Evolutionary conservation across 768 basidiomycete genomes (phyloP).

Genomic region (Leucosporidium yakuticum): DNA sequence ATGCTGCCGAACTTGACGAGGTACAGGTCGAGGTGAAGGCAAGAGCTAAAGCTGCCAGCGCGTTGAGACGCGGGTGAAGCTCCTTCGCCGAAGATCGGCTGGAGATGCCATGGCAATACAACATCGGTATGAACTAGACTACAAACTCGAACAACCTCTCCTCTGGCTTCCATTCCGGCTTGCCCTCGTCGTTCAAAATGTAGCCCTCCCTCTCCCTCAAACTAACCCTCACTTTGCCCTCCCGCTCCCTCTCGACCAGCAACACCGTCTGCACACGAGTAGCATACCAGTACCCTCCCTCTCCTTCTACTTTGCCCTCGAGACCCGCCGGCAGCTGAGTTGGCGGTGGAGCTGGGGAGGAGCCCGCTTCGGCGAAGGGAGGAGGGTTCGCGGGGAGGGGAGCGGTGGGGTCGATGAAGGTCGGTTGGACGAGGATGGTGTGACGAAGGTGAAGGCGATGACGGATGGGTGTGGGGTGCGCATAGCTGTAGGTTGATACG

Average conservation of each 20-base stretch:
- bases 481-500: neutral
- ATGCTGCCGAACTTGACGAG: no score
- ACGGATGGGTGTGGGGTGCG: constrained; percentile 1
- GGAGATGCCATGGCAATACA: no score
- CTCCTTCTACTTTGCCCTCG: neutral
- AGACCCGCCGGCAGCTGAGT: neutral
- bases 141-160: constrained; percentile 9
- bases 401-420: constrained; percentile 13
- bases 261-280: constrained; percentile 36
- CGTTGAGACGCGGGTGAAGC: no score
- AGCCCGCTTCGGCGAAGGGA: constrained; percentile 8
- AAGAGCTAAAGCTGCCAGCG: no score
- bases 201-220: constrained; percentile 31
- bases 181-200: constrained; percentile 12
- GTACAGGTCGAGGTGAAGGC: no score
- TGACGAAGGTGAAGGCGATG: constrained; percentile 27
- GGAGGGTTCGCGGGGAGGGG: constrained; percentile 14
- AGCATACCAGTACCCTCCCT: constrained; percentile 31
- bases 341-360: neutral
- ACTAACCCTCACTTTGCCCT: constrained; percentile 14
- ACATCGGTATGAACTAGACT: neutral
- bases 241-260: constrained; percentile 22
- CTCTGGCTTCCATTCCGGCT: constrained; percentile 26
- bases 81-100: no score
- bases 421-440: constrained; percentile 33